A percentile compares a stretch with the other conserved stretches of the same genome.
These are phyloP conservation scores for Calycina marina DNA, from an alignment of 2,329 filamentous ascomycete species.

Conservation along the genomic window DNA sequence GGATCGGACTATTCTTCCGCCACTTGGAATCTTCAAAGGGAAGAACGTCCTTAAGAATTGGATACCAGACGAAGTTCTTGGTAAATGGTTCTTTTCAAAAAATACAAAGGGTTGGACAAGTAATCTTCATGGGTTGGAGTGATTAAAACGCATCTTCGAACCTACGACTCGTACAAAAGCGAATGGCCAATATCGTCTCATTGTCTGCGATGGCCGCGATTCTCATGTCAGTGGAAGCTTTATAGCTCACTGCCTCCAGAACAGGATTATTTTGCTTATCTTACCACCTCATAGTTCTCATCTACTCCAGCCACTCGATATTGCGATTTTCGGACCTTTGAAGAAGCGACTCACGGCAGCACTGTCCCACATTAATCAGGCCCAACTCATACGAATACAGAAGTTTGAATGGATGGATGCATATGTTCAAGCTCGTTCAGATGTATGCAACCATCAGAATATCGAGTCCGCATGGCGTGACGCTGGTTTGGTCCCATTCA, in stretches of 20 bases:
- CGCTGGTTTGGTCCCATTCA: too few species aligned
- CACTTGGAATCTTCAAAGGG: neutral
- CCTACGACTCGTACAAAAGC: too few species aligned
- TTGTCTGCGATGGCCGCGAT: too few species aligned
- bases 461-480: slow-evolving; percentile 1
- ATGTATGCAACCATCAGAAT: slow-evolving; percentile 1
- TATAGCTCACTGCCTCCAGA: slow-evolving; percentile 3
- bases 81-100: neutral
- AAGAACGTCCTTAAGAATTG: too few species aligned
- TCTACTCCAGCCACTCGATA: slow-evolving; percentile 8
- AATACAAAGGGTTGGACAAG: neutral
- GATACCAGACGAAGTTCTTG: neutral
- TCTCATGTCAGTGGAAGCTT: slow-evolving; percentile 5
- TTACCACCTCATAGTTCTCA: slow-evolving; percentile 8
- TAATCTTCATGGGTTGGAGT: too few species aligned
- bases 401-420: slow-evolving; percentile 2
- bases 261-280: slow-evolving; percentile 8
- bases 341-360: too few species aligned
- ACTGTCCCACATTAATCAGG: too few species aligned
- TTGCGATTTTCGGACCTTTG: slow-evolving; percentile 8
- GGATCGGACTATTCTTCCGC: neutral
- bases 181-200: neutral
- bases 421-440: slow-evolving; percentile 2
- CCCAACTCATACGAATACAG: too few species aligned
- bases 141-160: too few species aligned